Evolutionary conservation across 1,284 basidiomycete species (phyloP).

Genomic region (Rhodotorula glutinis): DNA sequence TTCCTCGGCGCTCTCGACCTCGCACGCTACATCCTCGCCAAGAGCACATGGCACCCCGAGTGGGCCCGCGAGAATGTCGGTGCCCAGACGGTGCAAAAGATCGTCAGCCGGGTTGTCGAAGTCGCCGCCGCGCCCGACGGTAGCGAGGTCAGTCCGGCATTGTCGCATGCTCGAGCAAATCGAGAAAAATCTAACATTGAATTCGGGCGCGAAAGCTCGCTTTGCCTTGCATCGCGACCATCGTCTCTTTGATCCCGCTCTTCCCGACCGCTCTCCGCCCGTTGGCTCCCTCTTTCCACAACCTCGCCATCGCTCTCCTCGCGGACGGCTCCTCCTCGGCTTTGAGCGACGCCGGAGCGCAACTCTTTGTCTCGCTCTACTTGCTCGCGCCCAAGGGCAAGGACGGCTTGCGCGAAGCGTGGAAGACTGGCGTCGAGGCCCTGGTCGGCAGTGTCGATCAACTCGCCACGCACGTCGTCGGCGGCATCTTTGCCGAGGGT

Average conservation of each 20-base stretch:
- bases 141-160: slow-evolving; percentile 5
- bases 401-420: slow-evolving; percentile 35
- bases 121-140: slow-evolving; percentile 3
- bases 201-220: slow-evolving; percentile 11
- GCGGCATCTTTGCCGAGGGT: slow-evolving; percentile 34
- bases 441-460: slow-evolving; percentile 27
- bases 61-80: slow-evolving; percentile 40
- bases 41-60: slow-evolving; percentile 33
- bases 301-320: slow-evolving; percentile 24
- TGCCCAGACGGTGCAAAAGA: slow-evolving; percentile 31
- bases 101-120: slow-evolving; percentile 20
- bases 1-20: slow-evolving; percentile 26
- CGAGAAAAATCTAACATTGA: too few species aligned
- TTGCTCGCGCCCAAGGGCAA: slow-evolving; percentile 36
- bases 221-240: slow-evolving; percentile 18
- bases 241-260: slow-evolving; percentile 31
- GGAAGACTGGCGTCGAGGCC: slow-evolving; percentile 33
- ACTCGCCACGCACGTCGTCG: slow-evolving; percentile 10
- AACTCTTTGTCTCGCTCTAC: slow-evolving; percentile 36
- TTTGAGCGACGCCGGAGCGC: slow-evolving; percentile 14
- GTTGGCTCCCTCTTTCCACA: slow-evolving; percentile 27
- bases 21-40: slow-evolving; percentile 24
- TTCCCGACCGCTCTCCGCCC: slow-evolving; percentile 37
- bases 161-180: too few species aligned
- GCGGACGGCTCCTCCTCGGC: background rate